phyloP scores from a whole-genome alignment of 2,329 filamentous ascomycete species.

The Pseudogymnoascus sp. region DNA sequence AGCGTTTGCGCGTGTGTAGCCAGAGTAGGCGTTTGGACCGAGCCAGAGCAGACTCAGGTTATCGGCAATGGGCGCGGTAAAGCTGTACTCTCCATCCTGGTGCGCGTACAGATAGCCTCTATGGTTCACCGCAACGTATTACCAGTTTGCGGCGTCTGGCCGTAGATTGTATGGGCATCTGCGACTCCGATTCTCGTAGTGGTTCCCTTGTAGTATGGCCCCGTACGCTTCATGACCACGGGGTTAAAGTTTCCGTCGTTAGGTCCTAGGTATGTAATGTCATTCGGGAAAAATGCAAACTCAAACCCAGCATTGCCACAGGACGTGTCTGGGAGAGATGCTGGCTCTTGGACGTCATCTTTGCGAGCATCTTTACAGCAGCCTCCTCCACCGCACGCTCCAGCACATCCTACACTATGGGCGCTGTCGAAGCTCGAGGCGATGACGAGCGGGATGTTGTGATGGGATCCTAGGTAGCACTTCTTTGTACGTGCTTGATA shows the following conservation, averaged over 20 bases:
- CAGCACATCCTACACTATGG: constrained; percentile 13
- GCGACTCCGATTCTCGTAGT: neutral
- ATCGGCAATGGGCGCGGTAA: constrained; percentile 20
- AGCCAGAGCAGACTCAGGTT: constrained; percentile 24
- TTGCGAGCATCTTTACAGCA: constrained; percentile 12
- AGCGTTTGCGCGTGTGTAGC: constrained; percentile 20
- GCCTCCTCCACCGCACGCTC: constrained; percentile 13
- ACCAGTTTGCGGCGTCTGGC: constrained; percentile 9
- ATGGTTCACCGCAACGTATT: constrained; percentile 18
- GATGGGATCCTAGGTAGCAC: constrained; percentile 15
- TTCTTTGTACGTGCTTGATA: constrained; percentile 14
- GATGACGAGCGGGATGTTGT: constrained; percentile 13
- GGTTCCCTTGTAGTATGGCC: neutral
- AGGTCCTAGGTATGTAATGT: neutral
- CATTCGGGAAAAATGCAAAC: constrained; percentile 14
- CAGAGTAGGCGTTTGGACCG: constrained; percentile 19
- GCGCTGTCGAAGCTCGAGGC: constrained; percentile 13
- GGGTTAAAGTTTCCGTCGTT: neutral
- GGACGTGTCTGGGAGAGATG: constrained; percentile 15
- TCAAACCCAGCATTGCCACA: constrained; percentile 15
- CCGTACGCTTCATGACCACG: neutral
- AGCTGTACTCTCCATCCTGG: constrained; percentile 22
- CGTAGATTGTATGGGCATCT: constrained; percentile 10
- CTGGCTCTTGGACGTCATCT: constrained; percentile 7
- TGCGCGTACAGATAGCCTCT: constrained; percentile 18